Base-by-base conservation (phyloP, 73 alveolate genomes). In the Tetrahymena malaccensis region DNA sequence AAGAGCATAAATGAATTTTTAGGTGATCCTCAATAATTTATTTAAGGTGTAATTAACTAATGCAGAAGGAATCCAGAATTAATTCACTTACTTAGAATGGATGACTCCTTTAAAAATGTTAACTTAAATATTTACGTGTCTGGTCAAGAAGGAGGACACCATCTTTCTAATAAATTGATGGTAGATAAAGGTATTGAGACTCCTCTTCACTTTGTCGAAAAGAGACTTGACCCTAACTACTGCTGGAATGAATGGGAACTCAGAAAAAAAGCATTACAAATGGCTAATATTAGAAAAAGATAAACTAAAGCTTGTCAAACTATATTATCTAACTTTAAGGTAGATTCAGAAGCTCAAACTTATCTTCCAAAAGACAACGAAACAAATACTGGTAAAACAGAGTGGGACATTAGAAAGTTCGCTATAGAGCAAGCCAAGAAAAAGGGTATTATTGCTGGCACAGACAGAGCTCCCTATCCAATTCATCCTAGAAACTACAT, bases 161-260 rank as follows among this genome's bases (percentile, higher is more conserved):
- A 96, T 40, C 97, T 98, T 96, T 97, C 99, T 13, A 97, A 98
- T 94, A 96, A 98, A 70, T 96, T 98, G 43, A 98, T 98, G 99
- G 98, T 98, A 11, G 99, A 98, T 85, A 97, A 97, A 94, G 98
- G 97, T 25, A 38, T 96, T n/a, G 97, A 97, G 43, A 98, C 99
- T 13, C 99, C 99, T 33, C 93, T 96, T 13, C 99, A 98, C 85
- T 98, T 98, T 94, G 97, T 98, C 27, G 99, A 98, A 96, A 98
- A 97, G 98, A 98, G 98, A 95, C 98, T 98, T 21, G 99, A 99
- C 94, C 99, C 99, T 34, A 98, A 98, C 94, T 99, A 99, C 95
- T 99, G 98, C 95, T 99, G 99, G 99, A 99, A 99, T 96, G 99
- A 99, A 97, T 99, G 99, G 99, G 99, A 98, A 57, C 93, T 94